Evolutionary conservation across 139 green algal species (phyloP).

Genomic region (Chlorella vulgaris): DNA sequence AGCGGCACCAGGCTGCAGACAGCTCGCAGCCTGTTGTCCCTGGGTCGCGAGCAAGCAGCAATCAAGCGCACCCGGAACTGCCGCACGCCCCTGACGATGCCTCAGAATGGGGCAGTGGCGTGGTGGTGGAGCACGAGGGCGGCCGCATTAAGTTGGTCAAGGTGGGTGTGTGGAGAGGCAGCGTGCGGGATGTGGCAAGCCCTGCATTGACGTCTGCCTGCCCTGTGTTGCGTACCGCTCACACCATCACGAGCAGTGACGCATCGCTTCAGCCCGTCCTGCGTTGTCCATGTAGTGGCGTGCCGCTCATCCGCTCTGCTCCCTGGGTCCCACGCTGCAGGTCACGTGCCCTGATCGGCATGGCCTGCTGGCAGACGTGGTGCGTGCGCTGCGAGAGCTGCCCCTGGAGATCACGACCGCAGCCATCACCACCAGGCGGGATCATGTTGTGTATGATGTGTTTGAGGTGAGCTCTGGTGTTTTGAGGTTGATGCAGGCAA

Average conservation of each 20-base stretch:
- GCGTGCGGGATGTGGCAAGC: too few species aligned
- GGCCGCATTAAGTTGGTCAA: slow-evolving; percentile 40
- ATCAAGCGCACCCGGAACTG: slow-evolving; percentile 17
- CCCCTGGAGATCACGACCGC: slow-evolving; percentile 75
- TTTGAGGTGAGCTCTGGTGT: slow-evolving; percentile 66
- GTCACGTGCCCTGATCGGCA: slow-evolving; percentile 72
- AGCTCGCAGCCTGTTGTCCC: too few species aligned
- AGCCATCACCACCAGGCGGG: slow-evolving; percentile 67
- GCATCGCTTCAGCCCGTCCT: too few species aligned
- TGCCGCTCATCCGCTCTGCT: too few species aligned
- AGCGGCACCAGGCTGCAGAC: background rate
- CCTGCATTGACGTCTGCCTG: too few species aligned
- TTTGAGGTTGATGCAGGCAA: too few species aligned
- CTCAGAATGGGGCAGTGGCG: background rate
- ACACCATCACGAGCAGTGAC: background rate
- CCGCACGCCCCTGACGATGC: slow-evolving; percentile 34
- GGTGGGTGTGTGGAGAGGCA: background rate
- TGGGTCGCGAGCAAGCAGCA: too few species aligned
- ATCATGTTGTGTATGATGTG: slow-evolving; percentile 66
- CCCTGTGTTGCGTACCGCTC: background rate
- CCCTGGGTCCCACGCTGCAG: too few species aligned
- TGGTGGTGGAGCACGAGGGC: slow-evolving; percentile 38
- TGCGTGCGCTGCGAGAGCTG: slow-evolving; percentile 57
- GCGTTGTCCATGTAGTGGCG: too few species aligned
- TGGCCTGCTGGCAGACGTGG: slow-evolving; percentile 72